Conservation (phyloP, 805 yeast genomes). For the Saccharomycopsis fodiens region DNA sequence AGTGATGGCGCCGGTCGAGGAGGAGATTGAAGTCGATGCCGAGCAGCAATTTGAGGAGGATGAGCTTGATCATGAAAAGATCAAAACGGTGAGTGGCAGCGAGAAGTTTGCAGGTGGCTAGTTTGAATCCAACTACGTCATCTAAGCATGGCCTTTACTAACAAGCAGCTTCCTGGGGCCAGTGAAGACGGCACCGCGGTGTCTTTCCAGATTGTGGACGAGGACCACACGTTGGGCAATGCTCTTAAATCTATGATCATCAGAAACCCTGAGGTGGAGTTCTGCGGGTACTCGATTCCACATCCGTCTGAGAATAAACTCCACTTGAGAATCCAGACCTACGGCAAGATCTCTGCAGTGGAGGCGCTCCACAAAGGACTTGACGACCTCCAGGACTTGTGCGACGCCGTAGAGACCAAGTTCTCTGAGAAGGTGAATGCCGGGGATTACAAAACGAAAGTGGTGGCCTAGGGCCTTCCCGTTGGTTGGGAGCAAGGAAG, state of each 20-base stretch:
- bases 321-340: slow-evolving; percentile 90
- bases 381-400: slow-evolving; percentile 73
- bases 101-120: no score
- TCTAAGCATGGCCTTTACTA: not conserved
- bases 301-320: slow-evolving; percentile 92
- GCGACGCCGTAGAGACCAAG: slow-evolving; percentile 74
- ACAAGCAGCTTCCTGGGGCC: slow-evolving; percentile 59
- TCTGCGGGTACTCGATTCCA: slow-evolving; percentile 97
- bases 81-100: slow-evolving; percentile 8
- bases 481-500: no score
- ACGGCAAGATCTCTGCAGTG: slow-evolving; percentile 74
- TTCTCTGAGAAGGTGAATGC: slow-evolving; percentile 54
- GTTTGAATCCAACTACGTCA: not conserved
- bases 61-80: slow-evolving; percentile 22
- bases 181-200: slow-evolving; percentile 93
- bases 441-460: not conserved
- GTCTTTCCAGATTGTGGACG: slow-evolving; percentile 85
- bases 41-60: no score
- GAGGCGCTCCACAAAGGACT: slow-evolving; percentile 92
- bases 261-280: slow-evolving; percentile 97
- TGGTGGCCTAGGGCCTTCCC: not conserved
- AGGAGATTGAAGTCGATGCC: slow-evolving; percentile 16
- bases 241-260: slow-evolving; percentile 88
- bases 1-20: slow-evolving; percentile 4
- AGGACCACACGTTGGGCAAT: slow-evolving; percentile 95